Evolutionary conservation across 768 basidiomycete genomes (phyloP).

Genomic region (Sporobolomyces phaffii): DNA sequence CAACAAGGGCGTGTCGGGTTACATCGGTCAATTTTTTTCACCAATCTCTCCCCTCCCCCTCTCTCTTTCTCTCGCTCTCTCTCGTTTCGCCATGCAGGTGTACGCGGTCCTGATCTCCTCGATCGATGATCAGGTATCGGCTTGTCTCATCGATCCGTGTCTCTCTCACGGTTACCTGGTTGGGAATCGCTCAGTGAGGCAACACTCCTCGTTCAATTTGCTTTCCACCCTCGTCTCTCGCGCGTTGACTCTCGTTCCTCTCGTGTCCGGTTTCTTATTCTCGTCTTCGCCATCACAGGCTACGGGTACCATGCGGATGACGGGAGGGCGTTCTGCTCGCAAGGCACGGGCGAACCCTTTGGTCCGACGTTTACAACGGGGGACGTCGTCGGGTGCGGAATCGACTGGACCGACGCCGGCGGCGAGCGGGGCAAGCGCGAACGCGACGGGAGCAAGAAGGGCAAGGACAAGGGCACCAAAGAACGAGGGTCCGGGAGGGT

Average conservation of each 20-base stretch:
- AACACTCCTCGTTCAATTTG: too few species aligned
- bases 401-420: constrained; percentile 62
- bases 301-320: constrained; percentile 95
- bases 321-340: constrained; percentile 67
- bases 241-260: too few species aligned
- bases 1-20: constrained; percentile 70
- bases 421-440: background rate
- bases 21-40: constrained; percentile 58
- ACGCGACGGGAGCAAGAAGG: constrained; percentile 3
- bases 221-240: too few species aligned
- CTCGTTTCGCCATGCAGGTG: background rate
- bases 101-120: background rate
- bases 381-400: constrained; percentile 83
- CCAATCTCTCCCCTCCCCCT: too few species aligned
- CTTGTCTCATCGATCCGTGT: constrained; percentile 62
- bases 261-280: too few species aligned
- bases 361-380: constrained; percentile 74
- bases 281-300: too few species aligned
- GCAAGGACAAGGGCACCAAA: constrained; percentile 3
- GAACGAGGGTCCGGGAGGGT: constrained; percentile 51
- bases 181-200: constrained; percentile 54
- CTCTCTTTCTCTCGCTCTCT: constrained; percentile 3
- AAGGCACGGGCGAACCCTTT: constrained; percentile 62
- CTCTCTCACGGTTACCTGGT: constrained; percentile 75
- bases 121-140: constrained; percentile 66